Conservation (phyloP, 768 basidiomycete genomes). For the Trametes cingulata region DNA sequence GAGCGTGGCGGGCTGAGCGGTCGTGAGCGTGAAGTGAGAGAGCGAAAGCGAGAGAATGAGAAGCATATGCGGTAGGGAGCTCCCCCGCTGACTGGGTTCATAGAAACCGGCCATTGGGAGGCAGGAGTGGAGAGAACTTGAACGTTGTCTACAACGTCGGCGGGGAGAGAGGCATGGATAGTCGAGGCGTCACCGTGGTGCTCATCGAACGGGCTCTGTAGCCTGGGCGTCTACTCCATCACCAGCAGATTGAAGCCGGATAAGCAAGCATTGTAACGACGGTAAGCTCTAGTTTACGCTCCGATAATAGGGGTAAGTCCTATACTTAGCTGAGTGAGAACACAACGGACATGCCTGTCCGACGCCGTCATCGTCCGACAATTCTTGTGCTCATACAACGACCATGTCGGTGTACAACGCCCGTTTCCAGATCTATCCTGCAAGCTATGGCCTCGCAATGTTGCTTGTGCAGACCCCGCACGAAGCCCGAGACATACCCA, state of each 20-base stretch:
- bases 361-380: not conserved
- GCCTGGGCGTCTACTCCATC: not conserved
- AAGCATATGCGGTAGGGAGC: slow-evolving; percentile 13
- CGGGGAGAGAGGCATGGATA: slow-evolving; percentile 10
- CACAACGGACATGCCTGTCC: not conserved
- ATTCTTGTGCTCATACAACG: not conserved
- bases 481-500: too few relatives aligned
- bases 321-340: not conserved
- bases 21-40: slow-evolving; percentile 15
- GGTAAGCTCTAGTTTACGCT: not conserved
- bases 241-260: not conserved
- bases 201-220: not conserved
- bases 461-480: too few relatives aligned
- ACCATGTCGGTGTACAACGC: too few relatives aligned
- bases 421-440: too few relatives aligned
- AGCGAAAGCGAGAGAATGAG: slow-evolving; percentile 22
- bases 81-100: not conserved
- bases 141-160: slow-evolving; percentile 13
- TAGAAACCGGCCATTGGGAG: slow-evolving; percentile 19
- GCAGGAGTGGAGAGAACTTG: not conserved
- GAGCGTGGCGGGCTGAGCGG: slow-evolving; percentile 58
- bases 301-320: slow-evolving; percentile 2
- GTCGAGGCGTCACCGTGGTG: slow-evolving; percentile 13
- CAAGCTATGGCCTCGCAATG: too few relatives aligned
- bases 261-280: not conserved